Percentiles rank a stretch among this genome's conserved stretches.
These are phyloP conservation scores for Russula abietina DNA, from an alignment of 768 basidiomycete species.

Conservation along the genomic window DNA sequence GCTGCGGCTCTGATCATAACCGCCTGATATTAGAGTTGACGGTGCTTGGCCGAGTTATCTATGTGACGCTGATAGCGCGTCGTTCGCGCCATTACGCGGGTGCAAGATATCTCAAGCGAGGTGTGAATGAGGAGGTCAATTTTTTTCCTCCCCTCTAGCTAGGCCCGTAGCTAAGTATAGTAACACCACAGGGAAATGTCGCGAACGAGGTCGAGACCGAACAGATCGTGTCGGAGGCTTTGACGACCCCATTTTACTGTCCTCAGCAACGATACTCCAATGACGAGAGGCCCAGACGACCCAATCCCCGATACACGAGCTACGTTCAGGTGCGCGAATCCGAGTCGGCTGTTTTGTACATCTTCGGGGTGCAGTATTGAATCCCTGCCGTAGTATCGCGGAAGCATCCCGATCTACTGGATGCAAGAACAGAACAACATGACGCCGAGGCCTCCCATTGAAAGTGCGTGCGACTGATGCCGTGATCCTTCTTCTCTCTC, in stretches of 20 bases:
- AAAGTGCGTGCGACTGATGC: conserved; percentile 53
- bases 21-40: conserved; percentile 66
- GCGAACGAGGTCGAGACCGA: conserved; percentile 99
- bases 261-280: conserved; percentile 41
- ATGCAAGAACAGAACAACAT: conserved; percentile 88
- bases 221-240: conserved; percentile 88
- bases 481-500: background rate
- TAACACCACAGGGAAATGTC: conserved; percentile 70
- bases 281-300: conserved; percentile 35
- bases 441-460: conserved; percentile 91
- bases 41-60: conserved; percentile 83
- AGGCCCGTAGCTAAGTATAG: background rate
- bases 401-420: conserved; percentile 96
- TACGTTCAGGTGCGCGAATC: conserved; percentile 75
- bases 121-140: conserved; percentile 84
- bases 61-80: conserved; percentile 91
- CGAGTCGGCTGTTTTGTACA: background rate
- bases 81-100: conserved; percentile 94
- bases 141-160: no score
- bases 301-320: conserved; percentile 86
- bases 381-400: conserved; percentile 59
- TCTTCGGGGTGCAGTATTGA: background rate
- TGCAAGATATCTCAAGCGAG: conserved; percentile 88
- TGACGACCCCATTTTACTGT: conserved; percentile 85
- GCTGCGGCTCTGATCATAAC: background rate